Conservation (phyloP, 441 rosid genomes). For the Syzygium syzygioides region DNA sequence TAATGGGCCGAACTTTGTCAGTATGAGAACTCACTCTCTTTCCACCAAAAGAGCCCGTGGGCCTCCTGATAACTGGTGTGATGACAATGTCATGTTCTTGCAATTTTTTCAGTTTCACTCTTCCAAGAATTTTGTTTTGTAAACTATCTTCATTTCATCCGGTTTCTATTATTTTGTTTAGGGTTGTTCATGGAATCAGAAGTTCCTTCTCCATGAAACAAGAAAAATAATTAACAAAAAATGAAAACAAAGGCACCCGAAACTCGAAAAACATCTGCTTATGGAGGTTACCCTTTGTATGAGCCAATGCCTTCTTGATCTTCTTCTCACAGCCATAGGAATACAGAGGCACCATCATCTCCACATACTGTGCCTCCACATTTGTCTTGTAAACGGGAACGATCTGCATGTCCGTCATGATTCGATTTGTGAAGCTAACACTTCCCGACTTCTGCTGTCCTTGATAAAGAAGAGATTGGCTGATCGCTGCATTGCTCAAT, state of each 20-base stretch:
- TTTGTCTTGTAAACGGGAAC: conserved; percentile 40
- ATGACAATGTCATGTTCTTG: background rate
- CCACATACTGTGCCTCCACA: conserved; percentile 85
- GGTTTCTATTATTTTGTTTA: too few species aligned
- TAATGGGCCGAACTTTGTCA: background rate
- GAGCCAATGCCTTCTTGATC: conserved; percentile 58
- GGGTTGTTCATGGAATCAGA: background rate
- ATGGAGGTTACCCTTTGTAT: conserved; percentile 55
- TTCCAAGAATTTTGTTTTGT: too few species aligned
- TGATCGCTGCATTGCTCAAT: background rate
- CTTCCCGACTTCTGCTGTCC: background rate
- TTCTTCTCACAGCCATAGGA: conserved; percentile 80
- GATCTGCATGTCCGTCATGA: conserved; percentile 61
- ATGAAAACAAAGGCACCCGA: background rate
- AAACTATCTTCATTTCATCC: too few species aligned
- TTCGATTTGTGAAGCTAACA: background rate
- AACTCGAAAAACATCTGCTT: background rate
- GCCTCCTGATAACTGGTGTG: background rate
- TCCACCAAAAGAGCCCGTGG: background rate
- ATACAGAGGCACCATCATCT: conserved; percentile 88
- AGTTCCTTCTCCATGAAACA: background rate
- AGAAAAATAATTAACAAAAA: background rate
- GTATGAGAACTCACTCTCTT: background rate
- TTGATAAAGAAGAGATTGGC: background rate
- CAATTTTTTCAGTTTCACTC: too few species aligned